Percentiles rank a stretch among this genome's conserved stretches.
Evolutionary conservation across 768 basidiomycete species (phyloP).

Genomic region (Russula abietina): DNA sequence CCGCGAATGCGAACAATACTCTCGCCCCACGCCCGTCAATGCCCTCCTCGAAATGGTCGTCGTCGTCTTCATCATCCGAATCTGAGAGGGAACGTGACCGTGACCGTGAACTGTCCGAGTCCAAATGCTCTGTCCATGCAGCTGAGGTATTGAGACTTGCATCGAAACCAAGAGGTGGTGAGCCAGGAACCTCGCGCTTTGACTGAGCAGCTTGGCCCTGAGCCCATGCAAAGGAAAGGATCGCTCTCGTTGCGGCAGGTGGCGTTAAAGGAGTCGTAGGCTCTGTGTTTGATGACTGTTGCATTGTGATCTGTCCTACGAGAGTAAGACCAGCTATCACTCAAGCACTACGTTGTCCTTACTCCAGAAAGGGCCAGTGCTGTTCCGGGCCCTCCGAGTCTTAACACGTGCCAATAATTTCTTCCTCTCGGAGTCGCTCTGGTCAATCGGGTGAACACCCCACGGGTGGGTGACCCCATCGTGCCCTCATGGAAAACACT

Average conservation of each 20-base stretch:
- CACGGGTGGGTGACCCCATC: background rate
- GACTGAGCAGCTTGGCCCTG: constrained; percentile 14
- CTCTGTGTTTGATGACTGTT: constrained; percentile 2
- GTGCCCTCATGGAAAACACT: constrained; percentile 2
- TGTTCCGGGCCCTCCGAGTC: background rate
- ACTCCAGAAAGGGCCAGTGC: background rate
- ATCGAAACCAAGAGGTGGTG: constrained; percentile 47
- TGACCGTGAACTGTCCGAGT: constrained; percentile 29
- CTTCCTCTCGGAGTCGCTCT: too few species aligned
- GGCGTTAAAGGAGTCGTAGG: constrained; percentile 17
- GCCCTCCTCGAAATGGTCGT: constrained; percentile 32
- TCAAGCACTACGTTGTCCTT: background rate
- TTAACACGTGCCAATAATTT: constrained; percentile 2
- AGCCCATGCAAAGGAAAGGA: constrained; percentile 19
- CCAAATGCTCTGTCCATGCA: constrained; percentile 67
- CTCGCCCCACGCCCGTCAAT: constrained; percentile 48
- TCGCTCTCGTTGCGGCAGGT: constrained; percentile 12
- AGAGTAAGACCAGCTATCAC: background rate
- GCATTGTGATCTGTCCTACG: constrained; percentile 8
- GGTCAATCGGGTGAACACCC: background rate
- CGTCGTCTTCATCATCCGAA: constrained; percentile 39
- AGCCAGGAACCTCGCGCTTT: constrained; percentile 3
- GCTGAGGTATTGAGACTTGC: constrained; percentile 70
- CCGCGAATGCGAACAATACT: constrained; percentile 68
- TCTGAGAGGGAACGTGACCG: constrained; percentile 46